A percentile compares a stretch with the other conserved stretches of the same genome.
Evolutionary conservation across 306 rosid species (phyloP).

Genomic region (Leucaena leucocephala): DNA sequence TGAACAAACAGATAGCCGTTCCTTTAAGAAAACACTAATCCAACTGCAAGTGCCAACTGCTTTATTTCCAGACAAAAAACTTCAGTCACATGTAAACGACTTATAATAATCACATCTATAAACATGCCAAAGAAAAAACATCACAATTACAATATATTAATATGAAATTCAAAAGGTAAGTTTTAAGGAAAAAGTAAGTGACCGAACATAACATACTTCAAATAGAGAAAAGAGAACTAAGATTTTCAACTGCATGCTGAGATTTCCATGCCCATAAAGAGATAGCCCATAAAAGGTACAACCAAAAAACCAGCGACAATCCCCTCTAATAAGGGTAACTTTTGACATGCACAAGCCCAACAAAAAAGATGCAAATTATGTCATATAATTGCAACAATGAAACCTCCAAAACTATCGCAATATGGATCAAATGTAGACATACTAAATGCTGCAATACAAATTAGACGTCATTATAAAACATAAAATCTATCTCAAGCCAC

Average conservation of each 20-base stretch:
- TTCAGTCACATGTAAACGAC: background rate
- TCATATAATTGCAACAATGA: background rate
- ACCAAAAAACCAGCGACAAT: background rate
- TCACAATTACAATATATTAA: background rate
- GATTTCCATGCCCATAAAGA: background rate
- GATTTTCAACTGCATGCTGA: background rate
- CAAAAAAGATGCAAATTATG: background rate
- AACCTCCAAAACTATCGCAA: background rate
- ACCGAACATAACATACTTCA: background rate
- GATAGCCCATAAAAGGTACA: background rate
- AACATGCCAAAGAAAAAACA: background rate
- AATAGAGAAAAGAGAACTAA: background rate
- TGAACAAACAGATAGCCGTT: constrained; percentile 14
- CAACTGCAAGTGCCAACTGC: background rate
- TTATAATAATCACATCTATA: background rate
- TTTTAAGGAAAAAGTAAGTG: background rate
- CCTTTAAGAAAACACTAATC: constrained; percentile 26
- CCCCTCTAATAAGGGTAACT: background rate
- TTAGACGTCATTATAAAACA: background rate
- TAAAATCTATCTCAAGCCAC: background rate
- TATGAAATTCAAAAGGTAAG: background rate
- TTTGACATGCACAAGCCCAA: background rate
- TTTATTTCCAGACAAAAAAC: background rate
- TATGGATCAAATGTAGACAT: constrained; percentile 21
- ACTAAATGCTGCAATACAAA: constrained; percentile 13